Percentiles rank a stretch among this genome's conserved stretches.
phyloP scores from a whole-genome alignment of 352 stramenopile species.

The Globisporangium radiosum region DNA sequence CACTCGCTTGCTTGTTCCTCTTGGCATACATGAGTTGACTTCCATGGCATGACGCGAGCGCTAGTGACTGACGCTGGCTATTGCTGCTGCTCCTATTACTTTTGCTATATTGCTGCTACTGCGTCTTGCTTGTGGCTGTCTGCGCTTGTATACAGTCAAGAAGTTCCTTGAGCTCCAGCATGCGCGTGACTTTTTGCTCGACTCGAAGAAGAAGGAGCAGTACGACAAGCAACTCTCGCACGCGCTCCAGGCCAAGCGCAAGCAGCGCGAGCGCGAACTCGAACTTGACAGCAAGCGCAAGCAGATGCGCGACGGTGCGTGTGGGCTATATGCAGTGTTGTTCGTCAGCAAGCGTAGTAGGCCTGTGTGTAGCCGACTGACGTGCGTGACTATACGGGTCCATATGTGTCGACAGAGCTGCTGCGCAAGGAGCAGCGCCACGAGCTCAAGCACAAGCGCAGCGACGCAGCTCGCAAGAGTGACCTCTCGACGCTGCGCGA shows the following conservation, averaged over 20 bases:
- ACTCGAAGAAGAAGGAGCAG: conserved; percentile 72
- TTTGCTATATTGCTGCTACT: background rate
- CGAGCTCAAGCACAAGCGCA: conserved; percentile 30
- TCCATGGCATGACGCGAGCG: too few relatives aligned
- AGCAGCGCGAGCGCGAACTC: conserved; percentile 57
- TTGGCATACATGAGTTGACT: background rate
- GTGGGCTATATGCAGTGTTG: too few relatives aligned
- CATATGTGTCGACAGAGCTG: conserved; percentile 30
- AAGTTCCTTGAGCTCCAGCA: conserved; percentile 81
- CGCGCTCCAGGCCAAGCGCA: conserved; percentile 54
- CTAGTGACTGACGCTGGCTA: too few relatives aligned
- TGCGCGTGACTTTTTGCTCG: conserved; percentile 65
- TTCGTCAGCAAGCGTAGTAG: too few relatives aligned
- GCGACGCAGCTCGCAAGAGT: conserved; percentile 18
- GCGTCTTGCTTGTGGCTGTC: background rate
- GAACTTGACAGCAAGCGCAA: conserved; percentile 50
- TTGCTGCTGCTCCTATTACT: too few relatives aligned
- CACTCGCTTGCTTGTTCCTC: background rate
- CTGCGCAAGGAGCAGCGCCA: conserved; percentile 49
- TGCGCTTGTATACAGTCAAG: conserved; percentile 32
- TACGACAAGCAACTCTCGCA: conserved; percentile 76
- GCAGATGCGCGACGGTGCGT: conserved; percentile 57
- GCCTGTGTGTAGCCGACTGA: too few relatives aligned
- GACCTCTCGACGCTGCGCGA: conserved; percentile 55
- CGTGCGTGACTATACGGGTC: background rate